Conservation (phyloP, 2,329 filamentous ascomycete genomes). For the Ophioceras dolichostomum region DNA sequence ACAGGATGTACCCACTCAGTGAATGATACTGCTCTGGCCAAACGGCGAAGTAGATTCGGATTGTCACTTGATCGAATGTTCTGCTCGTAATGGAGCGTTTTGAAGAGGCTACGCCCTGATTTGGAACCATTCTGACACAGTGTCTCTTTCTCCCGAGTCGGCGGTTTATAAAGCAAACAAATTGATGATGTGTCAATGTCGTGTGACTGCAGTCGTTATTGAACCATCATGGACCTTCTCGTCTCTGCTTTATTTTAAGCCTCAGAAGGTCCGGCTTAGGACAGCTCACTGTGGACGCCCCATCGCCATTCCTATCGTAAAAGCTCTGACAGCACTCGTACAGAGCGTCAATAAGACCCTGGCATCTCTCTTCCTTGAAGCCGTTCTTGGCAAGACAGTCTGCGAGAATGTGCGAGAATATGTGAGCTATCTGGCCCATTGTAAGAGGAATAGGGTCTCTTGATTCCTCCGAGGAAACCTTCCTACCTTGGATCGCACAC, state of each 20-base stretch:
- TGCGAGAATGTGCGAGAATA: too few species aligned
- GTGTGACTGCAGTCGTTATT: too few species aligned
- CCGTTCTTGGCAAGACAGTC: slow-evolving; percentile 76
- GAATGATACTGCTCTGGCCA: neutral
- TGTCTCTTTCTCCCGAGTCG: neutral
- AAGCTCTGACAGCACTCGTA: slow-evolving; percentile 92
- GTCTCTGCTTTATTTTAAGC: slow-evolving; percentile 50
- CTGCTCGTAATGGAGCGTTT: too few species aligned
- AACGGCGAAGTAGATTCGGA: too few species aligned
- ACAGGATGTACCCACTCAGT: neutral
- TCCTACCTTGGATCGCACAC: slow-evolving; percentile 81
- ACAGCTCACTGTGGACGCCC: slow-evolving; percentile 68
- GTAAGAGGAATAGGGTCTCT: too few species aligned
- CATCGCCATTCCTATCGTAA: slow-evolving; percentile 67
- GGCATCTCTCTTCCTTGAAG: slow-evolving; percentile 78
- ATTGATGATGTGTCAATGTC: too few species aligned
- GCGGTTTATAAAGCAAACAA: too few species aligned
- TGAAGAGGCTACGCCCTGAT: neutral
- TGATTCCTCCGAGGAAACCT: too few species aligned
- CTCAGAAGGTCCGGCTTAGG: slow-evolving; percentile 69
- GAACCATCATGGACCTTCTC: slow-evolving; percentile 4
- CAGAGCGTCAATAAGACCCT: slow-evolving; percentile 64
- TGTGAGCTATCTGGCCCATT: too few species aligned
- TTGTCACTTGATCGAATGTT: too few species aligned
- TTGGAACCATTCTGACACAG: neutral